phyloP scores from a whole-genome alignment of 495 filamentous ascomycete genomes.

The Xylaria castorea region DNA sequence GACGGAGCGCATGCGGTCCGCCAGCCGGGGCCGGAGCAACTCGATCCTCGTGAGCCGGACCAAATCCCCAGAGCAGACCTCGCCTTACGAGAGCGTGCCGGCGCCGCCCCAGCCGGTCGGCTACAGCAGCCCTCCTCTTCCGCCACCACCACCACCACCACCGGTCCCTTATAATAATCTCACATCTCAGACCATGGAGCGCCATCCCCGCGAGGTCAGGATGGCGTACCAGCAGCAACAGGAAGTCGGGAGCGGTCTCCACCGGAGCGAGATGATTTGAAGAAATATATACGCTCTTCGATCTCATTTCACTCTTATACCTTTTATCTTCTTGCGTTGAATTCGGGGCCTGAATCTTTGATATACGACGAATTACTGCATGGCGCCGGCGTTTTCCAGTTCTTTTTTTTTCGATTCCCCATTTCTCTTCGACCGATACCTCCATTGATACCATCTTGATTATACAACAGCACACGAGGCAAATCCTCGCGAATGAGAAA shows the following conservation, averaged over 20 bases:
- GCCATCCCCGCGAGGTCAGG: constrained; percentile 51
- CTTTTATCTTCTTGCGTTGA: background rate
- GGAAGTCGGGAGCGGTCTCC: constrained; percentile 53
- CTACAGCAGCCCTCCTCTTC: constrained; percentile 21
- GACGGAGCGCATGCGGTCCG: constrained; percentile 73
- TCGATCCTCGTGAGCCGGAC: constrained; percentile 42
- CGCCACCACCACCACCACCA: constrained; percentile 15
- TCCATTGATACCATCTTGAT: constrained; percentile 34
- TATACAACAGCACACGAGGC: constrained; percentile 1
- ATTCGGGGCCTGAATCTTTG: constrained; percentile 4
- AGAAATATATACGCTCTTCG: background rate
- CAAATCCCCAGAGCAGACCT: constrained; percentile 50
- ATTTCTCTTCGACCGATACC: constrained; percentile 22
- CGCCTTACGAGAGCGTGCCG: constrained; percentile 65
- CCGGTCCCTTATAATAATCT: background rate
- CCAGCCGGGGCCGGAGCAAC: constrained; percentile 60
- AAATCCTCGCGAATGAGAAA: background rate
- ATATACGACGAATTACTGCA: constrained; percentile 40
- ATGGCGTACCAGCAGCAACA: constrained; percentile 47
- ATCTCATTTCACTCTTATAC: background rate
- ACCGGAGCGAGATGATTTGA: constrained; percentile 56
- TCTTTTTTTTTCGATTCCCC: constrained; percentile 10
- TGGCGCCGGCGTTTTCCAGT: constrained; percentile 40
- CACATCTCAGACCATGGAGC: constrained; percentile 37
- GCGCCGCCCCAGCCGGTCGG: constrained; percentile 34